Evolutionary conservation across 257 asterid genomes (phyloP).

Genomic region (Lavandula angustifolia): DNA sequence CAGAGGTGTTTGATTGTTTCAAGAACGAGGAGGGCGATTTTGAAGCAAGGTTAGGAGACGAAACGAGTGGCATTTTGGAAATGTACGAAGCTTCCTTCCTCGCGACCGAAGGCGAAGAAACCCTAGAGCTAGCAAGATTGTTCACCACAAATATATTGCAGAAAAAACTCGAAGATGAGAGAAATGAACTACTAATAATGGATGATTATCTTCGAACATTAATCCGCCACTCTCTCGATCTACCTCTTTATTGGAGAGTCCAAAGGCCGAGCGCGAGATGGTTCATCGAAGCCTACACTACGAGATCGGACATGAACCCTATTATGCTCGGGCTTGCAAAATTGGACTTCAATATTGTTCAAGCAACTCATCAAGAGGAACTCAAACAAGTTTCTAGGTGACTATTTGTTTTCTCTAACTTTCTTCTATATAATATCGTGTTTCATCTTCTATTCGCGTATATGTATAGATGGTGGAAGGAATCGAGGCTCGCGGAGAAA

Average conservation of each 20-base stretch:
- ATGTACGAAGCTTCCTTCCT: conserved; percentile 57
- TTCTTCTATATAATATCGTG: too few species aligned
- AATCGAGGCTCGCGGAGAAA: conserved; percentile 36
- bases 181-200: too few species aligned
- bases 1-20: conserved; percentile 46
- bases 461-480: conserved; percentile 51
- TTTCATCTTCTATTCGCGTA: too few species aligned
- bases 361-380: conserved; percentile 36
- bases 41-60: conserved; percentile 22
- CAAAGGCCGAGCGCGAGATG: conserved; percentile 42
- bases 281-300: conserved; percentile 37
- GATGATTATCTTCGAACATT: conserved; percentile 25
- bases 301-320: conserved; percentile 19
- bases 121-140: conserved; percentile 42
- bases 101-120: conserved; percentile 38
- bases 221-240: conserved; percentile 40
- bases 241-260: conserved; percentile 47
- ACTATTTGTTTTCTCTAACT: too few species aligned
- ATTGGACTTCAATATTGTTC: conserved; percentile 49
- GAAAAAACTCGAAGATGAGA: neutral
- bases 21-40: conserved; percentile 39
- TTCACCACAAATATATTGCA: conserved; percentile 27
- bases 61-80: conserved; percentile 38
- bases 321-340: conserved; percentile 43
- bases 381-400: conserved; percentile 33